A percentile compares a stretch with the other conserved stretches of the same genome.
These are phyloP conservation scores for Neurospora tetrasperma DNA, from an alignment of 495 filamentous ascomycete genomes.

Conservation along the genomic window DNA sequence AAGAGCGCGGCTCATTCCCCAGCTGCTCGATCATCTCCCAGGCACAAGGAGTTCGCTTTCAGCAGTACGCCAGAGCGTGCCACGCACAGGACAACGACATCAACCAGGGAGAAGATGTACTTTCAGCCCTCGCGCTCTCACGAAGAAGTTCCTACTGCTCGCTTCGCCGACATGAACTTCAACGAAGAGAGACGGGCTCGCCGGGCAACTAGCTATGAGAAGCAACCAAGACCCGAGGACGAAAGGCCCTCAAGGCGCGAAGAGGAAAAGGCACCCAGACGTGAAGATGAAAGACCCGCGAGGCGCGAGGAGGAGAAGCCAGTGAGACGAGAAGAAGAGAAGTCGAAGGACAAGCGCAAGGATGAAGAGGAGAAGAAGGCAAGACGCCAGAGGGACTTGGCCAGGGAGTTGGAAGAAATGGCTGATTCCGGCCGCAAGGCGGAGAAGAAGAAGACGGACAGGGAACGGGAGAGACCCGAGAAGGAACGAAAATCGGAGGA, in stretches of 20 bases:
- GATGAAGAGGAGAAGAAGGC: constrained; percentile 18
- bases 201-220: constrained; percentile 37
- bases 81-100: constrained; percentile 23
- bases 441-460: constrained; percentile 18
- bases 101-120: constrained; percentile 25
- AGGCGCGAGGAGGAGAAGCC: constrained; percentile 13
- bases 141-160: constrained; percentile 27
- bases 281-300: constrained; percentile 12
- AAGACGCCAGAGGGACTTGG: constrained; percentile 11
- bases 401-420: constrained; percentile 15
- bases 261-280: constrained; percentile 14
- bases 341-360: constrained; percentile 16
- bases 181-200: constrained; percentile 25
- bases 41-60: constrained; percentile 18
- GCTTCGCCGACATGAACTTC: constrained; percentile 17
- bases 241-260: constrained; percentile 22
- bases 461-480: constrained; percentile 12
- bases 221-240: constrained; percentile 25
- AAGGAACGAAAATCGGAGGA: constrained; percentile 28
- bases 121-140: constrained; percentile 29
- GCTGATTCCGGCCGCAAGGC: not conserved
- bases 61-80: constrained; percentile 23
- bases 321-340: constrained; percentile 9
- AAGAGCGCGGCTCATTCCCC: constrained; percentile 30
- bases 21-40: constrained; percentile 21